phyloP scores from a whole-genome alignment of 2,329 filamentous ascomycete species.

The Diaporthe citrichinensis region DNA sequence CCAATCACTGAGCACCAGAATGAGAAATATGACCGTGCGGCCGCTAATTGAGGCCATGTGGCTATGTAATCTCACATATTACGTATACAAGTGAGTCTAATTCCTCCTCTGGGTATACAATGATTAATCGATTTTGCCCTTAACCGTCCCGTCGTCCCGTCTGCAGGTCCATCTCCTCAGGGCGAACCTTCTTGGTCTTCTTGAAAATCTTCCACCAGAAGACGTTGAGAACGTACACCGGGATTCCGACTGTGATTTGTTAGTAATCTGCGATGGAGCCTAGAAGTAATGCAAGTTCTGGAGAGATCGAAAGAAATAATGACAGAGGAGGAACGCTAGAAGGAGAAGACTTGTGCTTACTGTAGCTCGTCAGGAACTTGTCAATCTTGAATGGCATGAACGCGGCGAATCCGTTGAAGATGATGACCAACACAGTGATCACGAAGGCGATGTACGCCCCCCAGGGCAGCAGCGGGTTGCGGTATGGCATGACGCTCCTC shows the following conservation, averaged over 20 bases:
- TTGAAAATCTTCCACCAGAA: slow-evolving; percentile 76
- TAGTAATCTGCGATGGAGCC: neutral
- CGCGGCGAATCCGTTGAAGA: slow-evolving; percentile 11
- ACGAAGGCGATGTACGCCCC: slow-evolving; percentile 59
- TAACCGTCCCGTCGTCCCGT: slow-evolving; percentile 58
- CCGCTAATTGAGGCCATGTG: neutral
- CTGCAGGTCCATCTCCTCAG: slow-evolving; percentile 69
- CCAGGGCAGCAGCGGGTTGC: slow-evolving; percentile 56
- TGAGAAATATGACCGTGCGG: neutral
- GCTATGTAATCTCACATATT: neutral
- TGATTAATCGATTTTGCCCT: neutral
- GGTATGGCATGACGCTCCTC: slow-evolving; percentile 54
- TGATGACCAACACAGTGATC: slow-evolving; percentile 52
- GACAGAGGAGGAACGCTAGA: too few species aligned
- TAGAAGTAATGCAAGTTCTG: neutral
- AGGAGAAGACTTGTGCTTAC: neutral
- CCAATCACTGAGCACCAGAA: neutral
- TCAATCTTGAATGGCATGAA: slow-evolving; percentile 67
- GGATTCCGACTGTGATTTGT: slow-evolving; percentile 47
- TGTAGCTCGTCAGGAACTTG: slow-evolving; percentile 73
- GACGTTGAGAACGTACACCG: slow-evolving; percentile 67
- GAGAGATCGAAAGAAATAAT: neutral
- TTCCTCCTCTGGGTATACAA: neutral
- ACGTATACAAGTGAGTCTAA: neutral
- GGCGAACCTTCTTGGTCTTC: slow-evolving; percentile 65